These are phyloP conservation scores for Exophiala xenobiotica DNA, from an alignment of 2,329 filamentous ascomycete genomes.

Conservation along the genomic window DNA sequence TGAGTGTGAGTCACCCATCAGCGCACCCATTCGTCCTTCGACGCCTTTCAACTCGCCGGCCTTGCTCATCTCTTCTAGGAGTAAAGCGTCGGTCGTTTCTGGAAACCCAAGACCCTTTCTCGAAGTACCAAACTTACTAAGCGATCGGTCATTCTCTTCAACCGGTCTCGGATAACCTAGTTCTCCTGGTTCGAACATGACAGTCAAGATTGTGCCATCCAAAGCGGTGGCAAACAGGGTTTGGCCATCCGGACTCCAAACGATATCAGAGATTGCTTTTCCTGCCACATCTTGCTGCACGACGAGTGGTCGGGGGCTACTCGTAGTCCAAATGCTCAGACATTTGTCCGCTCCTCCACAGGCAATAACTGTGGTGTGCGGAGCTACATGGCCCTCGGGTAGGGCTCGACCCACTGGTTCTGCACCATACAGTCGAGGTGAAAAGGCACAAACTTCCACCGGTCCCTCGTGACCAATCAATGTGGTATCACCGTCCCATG, in stretches of 20 bases:
- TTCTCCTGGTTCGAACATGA: conserved; percentile 81
- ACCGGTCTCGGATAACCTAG: conserved; percentile 82
- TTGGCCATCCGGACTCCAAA: conserved; percentile 90
- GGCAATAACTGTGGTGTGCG: conserved; percentile 85
- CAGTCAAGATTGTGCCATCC: conserved; percentile 81
- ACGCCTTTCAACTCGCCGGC: conserved; percentile 85
- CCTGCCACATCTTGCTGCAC: conserved; percentile 83
- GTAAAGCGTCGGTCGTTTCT: conserved; percentile 84
- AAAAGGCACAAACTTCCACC: conserved; percentile 96
- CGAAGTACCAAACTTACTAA: conserved; percentile 89
- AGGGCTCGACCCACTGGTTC: conserved; percentile 59
- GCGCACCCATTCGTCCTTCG: conserved; percentile 93
- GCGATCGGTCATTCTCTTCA: conserved; percentile 86
- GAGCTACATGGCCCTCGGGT: conserved; percentile 42
- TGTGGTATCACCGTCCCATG: conserved; percentile 96
- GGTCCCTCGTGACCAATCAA: conserved; percentile 95
- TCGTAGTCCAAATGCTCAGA: conserved; percentile 96
- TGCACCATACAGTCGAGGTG: conserved; percentile 80
- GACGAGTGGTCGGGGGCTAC: conserved; percentile 84
- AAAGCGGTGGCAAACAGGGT: conserved; percentile 82
- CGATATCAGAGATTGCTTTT: conserved; percentile 90
- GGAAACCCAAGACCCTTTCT: conserved; percentile 85
- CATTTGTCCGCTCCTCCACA: conserved; percentile 97
- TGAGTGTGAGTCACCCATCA: conserved; percentile 81
- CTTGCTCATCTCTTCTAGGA: conserved; percentile 88